A percentile compares a stretch with the other conserved stretches of the same genome.
Evolutionary conservation across 2,329 filamentous ascomycete genomes (phyloP).

Genomic region (Drechslerella stenobrocha): DNA sequence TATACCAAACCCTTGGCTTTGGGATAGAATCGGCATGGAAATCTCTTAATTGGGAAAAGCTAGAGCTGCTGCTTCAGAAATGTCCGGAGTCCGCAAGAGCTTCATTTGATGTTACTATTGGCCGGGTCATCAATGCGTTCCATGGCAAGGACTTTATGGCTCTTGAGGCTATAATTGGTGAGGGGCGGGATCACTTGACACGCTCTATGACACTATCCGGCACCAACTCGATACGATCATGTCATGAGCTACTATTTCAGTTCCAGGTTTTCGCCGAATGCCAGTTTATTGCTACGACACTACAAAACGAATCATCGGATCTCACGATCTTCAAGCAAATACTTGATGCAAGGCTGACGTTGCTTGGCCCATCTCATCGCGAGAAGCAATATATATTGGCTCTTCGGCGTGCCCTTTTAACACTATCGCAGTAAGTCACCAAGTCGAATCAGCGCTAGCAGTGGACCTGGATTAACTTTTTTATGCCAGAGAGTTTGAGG

Average conservation of each 20-base stretch:
- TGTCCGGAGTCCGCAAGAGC: constrained; percentile 60
- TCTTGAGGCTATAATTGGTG: constrained; percentile 65
- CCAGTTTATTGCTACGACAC: constrained; percentile 58
- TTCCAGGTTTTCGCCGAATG: constrained; percentile 87
- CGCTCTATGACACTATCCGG: constrained; percentile 73
- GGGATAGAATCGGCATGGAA: constrained; percentile 92
- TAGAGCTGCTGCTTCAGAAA: constrained; percentile 59
- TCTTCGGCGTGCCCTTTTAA: constrained; percentile 83
- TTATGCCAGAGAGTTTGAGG: constrained; percentile 52
- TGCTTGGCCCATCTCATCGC: constrained; percentile 82
- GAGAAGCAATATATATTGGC: constrained; percentile 94
- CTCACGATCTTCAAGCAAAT: constrained; percentile 55
- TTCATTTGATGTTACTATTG: constrained; percentile 83
- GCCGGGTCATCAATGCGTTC: constrained; percentile 67
- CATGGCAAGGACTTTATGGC: constrained; percentile 60
- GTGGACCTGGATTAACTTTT: too few relatives aligned
- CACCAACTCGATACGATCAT: constrained; percentile 78
- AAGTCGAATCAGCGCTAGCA: not conserved
- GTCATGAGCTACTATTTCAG: constrained; percentile 80
- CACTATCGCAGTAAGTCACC: constrained; percentile 66
- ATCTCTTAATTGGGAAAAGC: constrained; percentile 75
- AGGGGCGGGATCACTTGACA: constrained; percentile 71
- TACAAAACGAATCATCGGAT: constrained; percentile 3
- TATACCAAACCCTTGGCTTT: constrained; percentile 68
- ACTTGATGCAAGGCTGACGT: constrained; percentile 76